Evolutionary conservation across 2,329 filamentous ascomycete species (phyloP).

Genomic region (Hymenoscyphus infarciens): DNA sequence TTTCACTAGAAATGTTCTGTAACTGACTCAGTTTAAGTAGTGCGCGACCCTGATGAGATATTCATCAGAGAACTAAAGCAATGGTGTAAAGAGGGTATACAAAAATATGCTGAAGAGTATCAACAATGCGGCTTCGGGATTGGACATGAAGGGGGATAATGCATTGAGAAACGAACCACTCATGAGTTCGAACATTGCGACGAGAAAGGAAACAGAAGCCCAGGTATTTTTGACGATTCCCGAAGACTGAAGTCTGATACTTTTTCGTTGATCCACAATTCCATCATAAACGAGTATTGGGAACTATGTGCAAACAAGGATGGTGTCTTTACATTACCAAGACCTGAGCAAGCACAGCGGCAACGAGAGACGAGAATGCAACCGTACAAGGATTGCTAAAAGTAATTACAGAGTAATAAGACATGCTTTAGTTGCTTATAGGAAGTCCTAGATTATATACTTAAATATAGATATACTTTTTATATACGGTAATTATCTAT

Average conservation of each 20-base stretch:
- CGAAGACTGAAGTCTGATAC: constrained; percentile 3
- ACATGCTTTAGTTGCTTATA: constrained; percentile 8
- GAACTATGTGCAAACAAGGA: constrained; percentile 8
- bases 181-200: constrained; percentile 14
- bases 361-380: constrained; percentile 8
- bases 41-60: constrained; percentile 12
- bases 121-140: constrained; percentile 9
- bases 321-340: not conserved
- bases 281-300: constrained; percentile 8
- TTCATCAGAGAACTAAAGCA: constrained; percentile 10
- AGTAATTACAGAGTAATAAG: not conserved
- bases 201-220: constrained; percentile 10
- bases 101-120: constrained; percentile 9
- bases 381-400: constrained; percentile 9
- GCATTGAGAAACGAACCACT: constrained; percentile 10
- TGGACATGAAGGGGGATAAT: not conserved
- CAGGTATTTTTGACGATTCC: constrained; percentile 7
- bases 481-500: no score
- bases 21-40: not conserved
- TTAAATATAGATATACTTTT: constrained; percentile 5
- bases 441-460: constrained; percentile 6
- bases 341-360: constrained; percentile 1
- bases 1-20: not conserved
- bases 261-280: constrained; percentile 1
- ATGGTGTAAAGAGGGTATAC: constrained; percentile 9